Percentiles rank a stretch among this genome's conserved stretches.
These are phyloP conservation scores for Pelomyxa schiedti DNA, from an alignment of 78 protist genomes.

Conservation along the genomic window DNA sequence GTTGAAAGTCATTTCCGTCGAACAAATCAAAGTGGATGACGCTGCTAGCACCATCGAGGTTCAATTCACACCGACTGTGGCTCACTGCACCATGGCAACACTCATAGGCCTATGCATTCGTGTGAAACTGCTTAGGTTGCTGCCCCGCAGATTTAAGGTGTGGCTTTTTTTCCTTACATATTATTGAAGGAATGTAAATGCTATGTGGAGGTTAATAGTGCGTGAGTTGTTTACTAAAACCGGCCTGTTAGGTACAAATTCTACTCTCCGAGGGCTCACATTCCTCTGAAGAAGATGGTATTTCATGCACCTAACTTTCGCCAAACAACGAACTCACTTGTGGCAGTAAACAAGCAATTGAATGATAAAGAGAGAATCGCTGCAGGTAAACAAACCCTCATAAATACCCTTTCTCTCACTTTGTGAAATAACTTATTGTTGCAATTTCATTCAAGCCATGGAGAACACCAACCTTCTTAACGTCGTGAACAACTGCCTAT, in stretches of 20 bases:
- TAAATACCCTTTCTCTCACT: no score
- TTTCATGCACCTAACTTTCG: constrained; percentile 18
- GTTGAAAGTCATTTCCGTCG: constrained; percentile 20
- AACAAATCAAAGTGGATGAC: constrained; percentile 25
- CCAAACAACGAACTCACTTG: constrained; percentile 32
- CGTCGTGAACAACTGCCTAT: constrained; percentile 44
- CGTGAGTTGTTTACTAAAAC: no score
- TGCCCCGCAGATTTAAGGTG: constrained; percentile 48
- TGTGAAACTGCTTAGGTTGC: constrained; percentile 46
- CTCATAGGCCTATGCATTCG: constrained; percentile 68
- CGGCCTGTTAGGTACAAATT: no score
- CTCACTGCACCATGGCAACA: constrained; percentile 70
- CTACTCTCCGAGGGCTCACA: no score
- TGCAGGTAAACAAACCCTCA: no score
- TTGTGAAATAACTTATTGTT: no score
- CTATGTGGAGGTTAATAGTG: no score
- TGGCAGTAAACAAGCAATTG: constrained; percentile 54
- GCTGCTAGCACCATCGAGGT: background rate
- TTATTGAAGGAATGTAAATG: background rate
- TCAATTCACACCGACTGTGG: constrained; percentile 59
- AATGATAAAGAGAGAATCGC: constrained; percentile 67
- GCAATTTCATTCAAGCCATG: no score
- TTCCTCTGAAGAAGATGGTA: no score
- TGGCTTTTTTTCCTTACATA: background rate
- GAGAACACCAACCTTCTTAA: constrained; percentile 40